A percentile compares a stretch with the other conserved stretches of the same genome.
Conservation (phyloP, 1,284 basidiomycete genomes). For the Heterobasidion parviporum region DNA sequence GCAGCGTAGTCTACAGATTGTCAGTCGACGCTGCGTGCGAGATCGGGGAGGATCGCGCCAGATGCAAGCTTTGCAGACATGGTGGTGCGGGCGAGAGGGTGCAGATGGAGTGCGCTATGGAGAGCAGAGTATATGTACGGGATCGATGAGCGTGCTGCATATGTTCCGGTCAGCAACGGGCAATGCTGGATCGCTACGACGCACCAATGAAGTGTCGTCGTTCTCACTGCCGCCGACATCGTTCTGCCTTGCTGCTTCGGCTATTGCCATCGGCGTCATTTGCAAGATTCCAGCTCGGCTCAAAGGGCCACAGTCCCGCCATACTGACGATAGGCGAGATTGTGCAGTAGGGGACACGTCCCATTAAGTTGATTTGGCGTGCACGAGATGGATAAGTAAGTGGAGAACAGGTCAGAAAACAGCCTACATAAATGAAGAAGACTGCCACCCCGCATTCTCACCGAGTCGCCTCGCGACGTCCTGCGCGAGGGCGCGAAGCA, state of each 20-base stretch:
- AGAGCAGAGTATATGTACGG: background rate
- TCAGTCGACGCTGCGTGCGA: background rate
- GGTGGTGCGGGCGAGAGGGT: background rate
- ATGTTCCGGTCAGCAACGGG: background rate
- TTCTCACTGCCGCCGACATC: background rate
- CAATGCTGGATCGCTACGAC: background rate
- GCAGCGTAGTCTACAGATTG: conserved; percentile 63
- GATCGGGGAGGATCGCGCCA: background rate
- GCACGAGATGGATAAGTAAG: background rate
- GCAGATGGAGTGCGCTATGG: background rate
- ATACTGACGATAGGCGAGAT: conserved; percentile 37
- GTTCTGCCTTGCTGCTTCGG: too few relatives aligned
- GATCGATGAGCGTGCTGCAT: background rate
- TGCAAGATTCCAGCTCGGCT: too few relatives aligned
- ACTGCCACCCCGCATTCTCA: conserved; percentile 48
- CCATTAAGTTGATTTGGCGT: conserved; percentile 24
- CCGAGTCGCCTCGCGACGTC: conserved; percentile 69
- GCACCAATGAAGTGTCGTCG: background rate
- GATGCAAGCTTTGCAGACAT: background rate
- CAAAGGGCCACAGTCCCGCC: too few relatives aligned
- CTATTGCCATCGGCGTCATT: too few relatives aligned
- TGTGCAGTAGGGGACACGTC: conserved; percentile 78
- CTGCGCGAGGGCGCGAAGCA: conserved; percentile 63
- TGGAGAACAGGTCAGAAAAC: background rate
- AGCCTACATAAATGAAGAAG: background rate